Evolutionary conservation across 306 rosid genomes (phyloP).

Genomic region (Ormosia emarginata): DNA sequence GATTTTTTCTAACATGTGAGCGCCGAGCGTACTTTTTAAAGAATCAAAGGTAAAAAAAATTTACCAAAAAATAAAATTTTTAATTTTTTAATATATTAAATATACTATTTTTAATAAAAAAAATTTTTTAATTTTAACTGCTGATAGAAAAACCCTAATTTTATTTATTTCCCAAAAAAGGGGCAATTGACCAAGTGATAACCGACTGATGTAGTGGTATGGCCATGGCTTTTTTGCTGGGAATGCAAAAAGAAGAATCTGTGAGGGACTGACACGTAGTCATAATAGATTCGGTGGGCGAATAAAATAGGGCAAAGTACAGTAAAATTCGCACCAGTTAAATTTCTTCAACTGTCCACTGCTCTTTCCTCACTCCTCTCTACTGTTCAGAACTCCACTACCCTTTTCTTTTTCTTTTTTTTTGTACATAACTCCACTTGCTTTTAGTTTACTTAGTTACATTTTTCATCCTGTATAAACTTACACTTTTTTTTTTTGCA

Average conservation of each 20-base stretch:
- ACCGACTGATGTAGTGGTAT: constrained; percentile 32
- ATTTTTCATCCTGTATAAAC: no score
- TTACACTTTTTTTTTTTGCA: no score
- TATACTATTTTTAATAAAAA: no score
- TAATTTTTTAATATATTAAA: no score
- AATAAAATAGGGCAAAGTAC: neutral
- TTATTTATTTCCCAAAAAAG: constrained; percentile 30
- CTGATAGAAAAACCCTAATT: neutral
- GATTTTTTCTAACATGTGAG: no score
- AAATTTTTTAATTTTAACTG: no score
- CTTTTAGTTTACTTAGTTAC: no score
- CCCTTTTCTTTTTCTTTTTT: no score
- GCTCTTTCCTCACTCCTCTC: neutral
- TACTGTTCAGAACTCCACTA: no score
- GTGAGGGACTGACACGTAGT: constrained; percentile 21
- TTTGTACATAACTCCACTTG: neutral
- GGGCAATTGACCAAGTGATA: constrained; percentile 63
- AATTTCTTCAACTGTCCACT: constrained; percentile 23
- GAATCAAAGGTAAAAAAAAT: no score
- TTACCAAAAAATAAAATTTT: no score
- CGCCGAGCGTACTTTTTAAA: no score
- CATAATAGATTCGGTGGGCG: constrained; percentile 25
- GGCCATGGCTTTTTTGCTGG: neutral
- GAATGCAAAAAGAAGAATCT: neutral
- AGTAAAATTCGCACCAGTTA: neutral